Evolutionary conservation across 176 grass and related monocot species (phyloP), one percentile per base, ranked within the genome.

Genomic region (Aegilops bicornis): DNA sequence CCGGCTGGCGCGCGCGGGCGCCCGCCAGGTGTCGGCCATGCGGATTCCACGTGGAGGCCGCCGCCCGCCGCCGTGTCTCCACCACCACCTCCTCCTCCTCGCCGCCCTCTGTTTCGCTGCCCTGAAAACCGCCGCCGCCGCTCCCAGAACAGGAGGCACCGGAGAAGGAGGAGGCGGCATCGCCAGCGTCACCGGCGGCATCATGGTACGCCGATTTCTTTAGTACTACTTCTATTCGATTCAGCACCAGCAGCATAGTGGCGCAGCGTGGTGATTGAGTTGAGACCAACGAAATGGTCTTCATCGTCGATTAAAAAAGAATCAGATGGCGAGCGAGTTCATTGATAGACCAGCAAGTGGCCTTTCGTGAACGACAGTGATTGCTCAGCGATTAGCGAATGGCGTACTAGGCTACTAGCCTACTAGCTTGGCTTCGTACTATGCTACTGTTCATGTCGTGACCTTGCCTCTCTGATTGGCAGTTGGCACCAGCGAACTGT

Each of bases 21-120:
- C 29, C 25, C 30, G 40, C 63, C 64, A 86, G 79, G 54, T 83
- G 54, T 61, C 84, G 8, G 54, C 30, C 84, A 86, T 90, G 89
- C 73, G 52, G 64, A 64, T 37, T 30, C 84, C 73, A 82, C 83
- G 79, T 73, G 50, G 23, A 6, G 22, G 13, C 15, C 36, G 10
- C 7, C 83, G 36, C 63, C 74, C 66, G 88, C 40, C 61, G 16
- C 79, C 19, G n/a, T 27, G 29, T 47, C 75, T 17, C 56, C 68
- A 14, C 30, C 59, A 7, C 61, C 48, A 27, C 58, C 60, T 8
- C 62, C 50, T 47, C 59, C 68, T 76, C 48, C 9, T 16, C 37
- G 5, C 32, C 88, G 10, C 65, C 33, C 79, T 89, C 58, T 85
- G 42, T 9, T 43, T 17, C n/a, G 16, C 66, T 61, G 4, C 19